Evolutionary conservation across 2,329 filamentous ascomycete genomes (phyloP).

Genomic region (Scedosporium aurantiacum): DNA sequence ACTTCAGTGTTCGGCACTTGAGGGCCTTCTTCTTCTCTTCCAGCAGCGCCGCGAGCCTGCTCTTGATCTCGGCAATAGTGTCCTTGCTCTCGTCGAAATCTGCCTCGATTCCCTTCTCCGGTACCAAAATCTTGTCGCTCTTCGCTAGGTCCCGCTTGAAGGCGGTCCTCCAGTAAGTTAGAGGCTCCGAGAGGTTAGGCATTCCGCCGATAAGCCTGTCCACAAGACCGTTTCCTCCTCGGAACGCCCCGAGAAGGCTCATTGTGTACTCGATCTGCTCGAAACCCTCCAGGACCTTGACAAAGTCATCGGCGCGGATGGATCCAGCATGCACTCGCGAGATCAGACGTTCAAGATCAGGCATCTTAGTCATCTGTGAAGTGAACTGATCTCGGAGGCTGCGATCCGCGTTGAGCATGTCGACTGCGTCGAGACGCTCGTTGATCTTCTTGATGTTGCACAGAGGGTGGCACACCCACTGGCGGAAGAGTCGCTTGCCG

Average conservation of each 20-base stretch:
- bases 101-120: conserved; percentile 75
- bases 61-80: conserved; percentile 63
- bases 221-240: conserved; percentile 71
- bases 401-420: conserved; percentile 76
- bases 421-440: conserved; percentile 85
- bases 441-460: conserved; percentile 83
- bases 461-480: conserved; percentile 95
- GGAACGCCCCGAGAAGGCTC: conserved; percentile 61
- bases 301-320: conserved; percentile 87
- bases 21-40: conserved; percentile 61
- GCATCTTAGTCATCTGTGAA: conserved; percentile 78
- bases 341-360: conserved; percentile 86
- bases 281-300: conserved; percentile 87
- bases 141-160: conserved; percentile 76
- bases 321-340: conserved; percentile 86
- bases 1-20: conserved; percentile 62
- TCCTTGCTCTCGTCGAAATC: conserved; percentile 83
- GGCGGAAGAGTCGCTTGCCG: conserved; percentile 87
- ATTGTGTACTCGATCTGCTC: conserved; percentile 97
- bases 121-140: conserved; percentile 72
- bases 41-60: conserved; percentile 59
- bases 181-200: conserved; percentile 65
- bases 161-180: conserved; percentile 81
- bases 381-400: conserved; percentile 78
- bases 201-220: conserved; percentile 73